Conservation (phyloP, 2,329 filamentous ascomycete genomes). For the Colletotrichum destructivum region DNA sequence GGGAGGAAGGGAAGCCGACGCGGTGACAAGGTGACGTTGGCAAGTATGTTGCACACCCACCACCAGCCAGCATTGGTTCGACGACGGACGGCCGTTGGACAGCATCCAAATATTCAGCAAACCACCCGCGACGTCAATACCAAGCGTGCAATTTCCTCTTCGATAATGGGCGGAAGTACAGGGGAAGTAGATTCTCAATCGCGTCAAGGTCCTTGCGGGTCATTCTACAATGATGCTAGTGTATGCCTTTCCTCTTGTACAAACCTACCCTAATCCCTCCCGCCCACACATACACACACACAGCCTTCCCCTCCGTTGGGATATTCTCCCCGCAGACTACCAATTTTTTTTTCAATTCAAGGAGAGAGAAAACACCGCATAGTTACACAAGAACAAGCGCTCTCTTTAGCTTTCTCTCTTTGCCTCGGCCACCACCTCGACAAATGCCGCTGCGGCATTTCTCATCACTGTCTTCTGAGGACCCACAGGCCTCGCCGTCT, state of each 20-base stretch:
- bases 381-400: conserved; percentile 11
- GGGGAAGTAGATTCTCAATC: conserved; percentile 14
- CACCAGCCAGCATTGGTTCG: background rate
- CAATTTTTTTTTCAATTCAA: background rate
- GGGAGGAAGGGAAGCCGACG: background rate
- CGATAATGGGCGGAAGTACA: conserved; percentile 13
- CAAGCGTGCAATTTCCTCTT: background rate
- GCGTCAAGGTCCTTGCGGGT: conserved; percentile 26
- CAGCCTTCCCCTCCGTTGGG: background rate
- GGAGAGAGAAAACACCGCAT: background rate
- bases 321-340: background rate
- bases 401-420: background rate
- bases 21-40: background rate
- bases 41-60: too few relatives aligned
- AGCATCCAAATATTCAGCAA: background rate
- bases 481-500: conserved; percentile 12
- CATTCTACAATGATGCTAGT: conserved; percentile 26
- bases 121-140: background rate
- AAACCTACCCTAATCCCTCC: background rate
- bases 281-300: background rate
- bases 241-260: background rate
- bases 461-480: background rate
- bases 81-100: background rate
- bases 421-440: background rate
- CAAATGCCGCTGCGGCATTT: background rate